Percentiles rank a stretch among this genome's conserved stretches.
Conservation (phyloP, 805 yeast species). For the Starmerella potacharoeniae region DNA sequence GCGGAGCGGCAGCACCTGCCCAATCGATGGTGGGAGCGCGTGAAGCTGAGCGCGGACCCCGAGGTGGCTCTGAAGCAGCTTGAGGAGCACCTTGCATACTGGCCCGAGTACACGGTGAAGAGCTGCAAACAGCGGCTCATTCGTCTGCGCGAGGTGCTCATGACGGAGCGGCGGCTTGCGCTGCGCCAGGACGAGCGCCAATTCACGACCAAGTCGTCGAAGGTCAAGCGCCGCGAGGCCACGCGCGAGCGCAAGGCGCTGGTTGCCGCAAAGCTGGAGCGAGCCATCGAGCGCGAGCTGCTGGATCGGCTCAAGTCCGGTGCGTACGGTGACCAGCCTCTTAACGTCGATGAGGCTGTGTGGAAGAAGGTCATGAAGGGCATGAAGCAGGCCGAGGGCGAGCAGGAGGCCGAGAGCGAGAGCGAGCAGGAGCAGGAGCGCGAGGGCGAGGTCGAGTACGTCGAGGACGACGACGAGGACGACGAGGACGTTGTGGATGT, state of each 20-base stretch:
- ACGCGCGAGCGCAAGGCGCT: slow-evolving; percentile 93
- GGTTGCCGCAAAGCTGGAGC: slow-evolving; percentile 92
- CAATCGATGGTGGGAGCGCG: slow-evolving; percentile 86
- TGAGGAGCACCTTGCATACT: slow-evolving; percentile 75
- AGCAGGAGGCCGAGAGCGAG: slow-evolving; percentile 40
- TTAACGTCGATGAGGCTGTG: slow-evolving; percentile 88
- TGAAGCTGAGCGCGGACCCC: slow-evolving; percentile 80
- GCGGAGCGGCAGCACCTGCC: slow-evolving; percentile 98
- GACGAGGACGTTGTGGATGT: slow-evolving; percentile 60
- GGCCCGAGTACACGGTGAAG: slow-evolving; percentile 86
- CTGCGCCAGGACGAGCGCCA: slow-evolving; percentile 76
- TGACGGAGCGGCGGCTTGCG: slow-evolving; percentile 88
- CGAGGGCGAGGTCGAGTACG: slow-evolving; percentile 66
- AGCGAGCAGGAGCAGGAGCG: slow-evolving; percentile 40
- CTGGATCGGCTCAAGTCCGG: slow-evolving; percentile 92
- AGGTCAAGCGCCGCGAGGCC: slow-evolving; percentile 88
- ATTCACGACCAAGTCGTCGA: slow-evolving; percentile 83
- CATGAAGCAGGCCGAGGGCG: slow-evolving; percentile 56
- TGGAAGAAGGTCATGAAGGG: slow-evolving; percentile 86
- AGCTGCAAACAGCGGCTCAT: slow-evolving; percentile 95
- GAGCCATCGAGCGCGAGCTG: slow-evolving; percentile 90
- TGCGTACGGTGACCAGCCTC: slow-evolving; percentile 95
- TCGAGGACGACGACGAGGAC: slow-evolving; percentile 80
- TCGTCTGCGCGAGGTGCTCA: slow-evolving; percentile 86
- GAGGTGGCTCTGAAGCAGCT: slow-evolving; percentile 78